Base-by-base conservation (phyloP, 2,329 filamentous ascomycete species). In the Fusarium hainanense region DNA sequence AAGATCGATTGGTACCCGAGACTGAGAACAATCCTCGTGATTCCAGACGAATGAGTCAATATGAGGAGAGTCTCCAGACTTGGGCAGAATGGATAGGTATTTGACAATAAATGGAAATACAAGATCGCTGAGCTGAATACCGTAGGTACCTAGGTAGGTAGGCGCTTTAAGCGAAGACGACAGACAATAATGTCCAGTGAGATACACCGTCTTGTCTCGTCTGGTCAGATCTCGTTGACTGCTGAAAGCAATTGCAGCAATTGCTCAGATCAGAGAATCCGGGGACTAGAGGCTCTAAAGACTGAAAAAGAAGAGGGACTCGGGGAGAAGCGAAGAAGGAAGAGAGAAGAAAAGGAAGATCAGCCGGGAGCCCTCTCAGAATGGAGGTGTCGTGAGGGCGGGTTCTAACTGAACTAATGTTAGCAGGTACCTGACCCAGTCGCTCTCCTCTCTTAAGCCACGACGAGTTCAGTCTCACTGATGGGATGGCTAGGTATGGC, bases 231-330 rank as follows among this genome's bases (percentile, higher is more conserved):
- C 42, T 54, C 42, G 51, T 30, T 34, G 27, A 51, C 42, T 65
- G 58, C 52, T 28, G 16, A 37, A 28, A 48, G 58, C 54, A 70
- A 70, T 71, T 66, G 68, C 52, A 58, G 52, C 59, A 69, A 65
- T 55, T 68, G 67, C 67, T 60, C 50, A 43, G 42, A 41, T 60
- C 50, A 43, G 42, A 41, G 37, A 46, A 54, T 34, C 30, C 54
- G 63, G 50, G 40, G 58, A 23, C 47, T 37, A 41, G 58, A 70
- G 63, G 54, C 66, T 70, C 56, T 54, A 58, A 40, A 62, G 62
- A 55, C 62, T 70, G 12, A 41, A 55, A 50, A 54, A 58, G 52
- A 55, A 52, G 37, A 46, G 34, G 66, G 46, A 62, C 56, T 63
- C 57, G 42, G 25, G 42, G 30, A 25, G 50, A 48, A 43, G 46